A percentile compares a stretch with the other conserved stretches of the same genome.
phyloP scores from a whole-genome alignment of 2,329 filamentous ascomycete genomes.

The Fusarium sp. region DNA sequence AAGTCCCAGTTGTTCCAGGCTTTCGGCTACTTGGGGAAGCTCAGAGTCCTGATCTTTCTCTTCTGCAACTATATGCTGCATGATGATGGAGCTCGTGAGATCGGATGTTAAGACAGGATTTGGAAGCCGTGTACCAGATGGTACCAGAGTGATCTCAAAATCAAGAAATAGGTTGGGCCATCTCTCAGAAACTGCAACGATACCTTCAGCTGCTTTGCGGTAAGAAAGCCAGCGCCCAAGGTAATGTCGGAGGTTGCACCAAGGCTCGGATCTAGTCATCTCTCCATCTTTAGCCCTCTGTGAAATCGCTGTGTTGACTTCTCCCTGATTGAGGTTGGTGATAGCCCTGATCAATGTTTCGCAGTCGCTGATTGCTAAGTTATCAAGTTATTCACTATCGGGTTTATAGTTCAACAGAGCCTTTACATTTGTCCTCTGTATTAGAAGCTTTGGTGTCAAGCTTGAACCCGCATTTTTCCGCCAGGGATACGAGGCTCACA shows the following conservation, averaged over 20 bases:
- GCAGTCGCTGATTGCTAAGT: constrained; percentile 22
- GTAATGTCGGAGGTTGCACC: constrained; percentile 41
- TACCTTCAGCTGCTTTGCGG: constrained; percentile 27
- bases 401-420: too few species aligned
- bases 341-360: constrained; percentile 36
- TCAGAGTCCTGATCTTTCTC: not conserved
- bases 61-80: not conserved
- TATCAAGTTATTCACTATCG: not conserved
- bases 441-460: not conserved
- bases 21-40: not conserved
- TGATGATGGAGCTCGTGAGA: constrained; percentile 1
- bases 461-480: not conserved
- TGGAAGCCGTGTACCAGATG: constrained; percentile 29
- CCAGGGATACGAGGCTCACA: not conserved
- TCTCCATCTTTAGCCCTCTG: constrained; percentile 2
- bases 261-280: constrained; percentile 15
- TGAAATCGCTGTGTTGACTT: not conserved
- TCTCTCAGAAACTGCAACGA: constrained; percentile 6
- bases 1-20: constrained; percentile 34
- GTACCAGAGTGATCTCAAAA: constrained; percentile 39
- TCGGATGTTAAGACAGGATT: not conserved
- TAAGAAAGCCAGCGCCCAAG: constrained; percentile 44
- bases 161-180: constrained; percentile 45
- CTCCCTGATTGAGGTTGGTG: too few species aligned
- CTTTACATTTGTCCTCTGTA: not conserved